These are phyloP conservation scores for Penicillium sp. DNA, from an alignment of 2,329 filamentous ascomycete genomes.

Conservation along the genomic window DNA sequence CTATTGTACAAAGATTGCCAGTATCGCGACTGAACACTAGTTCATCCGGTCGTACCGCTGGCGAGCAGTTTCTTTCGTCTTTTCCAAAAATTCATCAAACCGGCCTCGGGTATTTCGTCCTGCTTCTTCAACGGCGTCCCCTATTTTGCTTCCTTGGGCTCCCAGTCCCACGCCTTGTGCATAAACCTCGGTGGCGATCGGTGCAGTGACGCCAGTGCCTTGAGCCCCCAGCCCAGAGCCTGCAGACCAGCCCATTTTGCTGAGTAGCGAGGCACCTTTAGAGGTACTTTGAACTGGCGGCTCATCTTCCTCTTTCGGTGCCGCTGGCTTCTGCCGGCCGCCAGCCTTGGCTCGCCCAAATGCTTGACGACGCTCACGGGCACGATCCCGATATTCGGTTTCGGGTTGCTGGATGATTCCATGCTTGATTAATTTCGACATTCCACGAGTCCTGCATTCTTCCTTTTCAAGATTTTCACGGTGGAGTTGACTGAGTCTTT, in stretches of 20 bases:
- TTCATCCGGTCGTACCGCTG: constrained; percentile 45
- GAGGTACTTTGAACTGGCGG: constrained; percentile 32
- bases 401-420: constrained; percentile 31
- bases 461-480: constrained; percentile 51
- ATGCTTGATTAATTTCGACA: constrained; percentile 42
- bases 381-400: constrained; percentile 45
- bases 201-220: constrained; percentile 45
- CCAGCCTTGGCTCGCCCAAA: constrained; percentile 34
- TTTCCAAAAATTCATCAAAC: constrained; percentile 46
- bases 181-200: constrained; percentile 46
- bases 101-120: constrained; percentile 44
- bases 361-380: constrained; percentile 42
- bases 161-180: constrained; percentile 47
- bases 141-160: constrained; percentile 46
- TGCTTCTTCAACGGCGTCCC: constrained; percentile 46
- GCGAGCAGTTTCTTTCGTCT: constrained; percentile 44
- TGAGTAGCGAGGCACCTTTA: constrained; percentile 47
- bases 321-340: constrained; percentile 18
- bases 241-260: constrained; percentile 48
- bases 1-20: constrained; percentile 8
- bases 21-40: constrained; percentile 6
- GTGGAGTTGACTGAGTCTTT: constrained; percentile 54
- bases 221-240: constrained; percentile 46
- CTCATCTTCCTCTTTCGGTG: constrained; percentile 30
- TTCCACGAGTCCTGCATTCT: constrained; percentile 39